Evolutionary conservation across 2,329 filamentous ascomycete genomes (phyloP), one percentile per base, ranked within the genome.

Genomic region (Venturia carpophila): DNA sequence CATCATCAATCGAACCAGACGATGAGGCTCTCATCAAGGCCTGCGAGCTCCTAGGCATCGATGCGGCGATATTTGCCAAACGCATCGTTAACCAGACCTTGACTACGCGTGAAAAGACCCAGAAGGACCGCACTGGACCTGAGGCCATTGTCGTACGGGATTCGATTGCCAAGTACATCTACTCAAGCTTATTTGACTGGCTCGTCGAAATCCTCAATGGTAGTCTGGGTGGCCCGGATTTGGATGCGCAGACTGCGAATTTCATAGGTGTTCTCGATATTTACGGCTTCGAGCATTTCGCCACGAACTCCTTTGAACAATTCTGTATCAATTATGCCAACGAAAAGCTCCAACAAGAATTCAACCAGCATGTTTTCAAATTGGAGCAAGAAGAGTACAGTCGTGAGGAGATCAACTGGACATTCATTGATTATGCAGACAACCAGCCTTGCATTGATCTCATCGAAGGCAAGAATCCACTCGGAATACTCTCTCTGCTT

Each of bases 321-420:
- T 99, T 99, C 78, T 99, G 94, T 79, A 99, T 99, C 84, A 99
- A 99, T 78, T 99, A 99, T 73, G 94, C 94, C 78, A 99, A 99
- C 77, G 94, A 99, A 78, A 99, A 99, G 79, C 81, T 99, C 64
- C 94, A 99, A 75, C 94, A 99, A 76, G 93, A 97, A 75, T 99
- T 99, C 82, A 99, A 99, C 78, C 91, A 95, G 75, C 94, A 99
- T 73, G 94, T 99, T 43, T 99, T 99, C 84, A 97, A 97, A 77
- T 84, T 99, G 27, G 94, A 99, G 76, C 94, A 99, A 75, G 94
- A 99, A 75, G 94, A 99, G 77, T 99, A 99, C 74, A 84, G 97
- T 49, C 87, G 88, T 65, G 94, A 99, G 78, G 83, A 97, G 79
- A 99, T 99, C 69, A 92, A 97, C 78, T 99, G 94, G 94, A 97